Percentiles rank a stretch among this genome's conserved stretches.
Evolutionary conservation across 2,329 filamentous ascomycete species (phyloP).

Genomic region (Colletotrichum tropicicola): DNA sequence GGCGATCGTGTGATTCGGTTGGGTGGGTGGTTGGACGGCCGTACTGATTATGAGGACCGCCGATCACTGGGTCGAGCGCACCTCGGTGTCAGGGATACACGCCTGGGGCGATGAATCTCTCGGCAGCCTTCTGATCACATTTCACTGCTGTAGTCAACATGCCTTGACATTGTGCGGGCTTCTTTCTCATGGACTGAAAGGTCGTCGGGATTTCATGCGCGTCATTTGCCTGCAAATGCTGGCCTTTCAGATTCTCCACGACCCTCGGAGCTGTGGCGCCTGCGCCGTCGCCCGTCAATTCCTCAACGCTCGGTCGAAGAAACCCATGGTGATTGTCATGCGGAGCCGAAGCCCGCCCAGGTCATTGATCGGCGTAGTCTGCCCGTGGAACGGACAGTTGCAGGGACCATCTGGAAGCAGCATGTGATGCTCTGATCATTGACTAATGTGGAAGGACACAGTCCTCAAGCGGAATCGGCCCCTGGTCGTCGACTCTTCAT

Average conservation of each 20-base stretch:
- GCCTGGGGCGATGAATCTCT: neutral
- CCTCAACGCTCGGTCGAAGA: neutral
- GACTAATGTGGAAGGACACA: neutral
- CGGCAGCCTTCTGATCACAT: neutral
- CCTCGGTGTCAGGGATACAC: neutral
- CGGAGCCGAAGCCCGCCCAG: neutral
- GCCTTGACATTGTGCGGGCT: neutral
- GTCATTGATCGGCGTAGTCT: neutral
- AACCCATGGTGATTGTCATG: neutral
- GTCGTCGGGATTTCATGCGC: too few relatives aligned
- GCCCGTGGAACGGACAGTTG: too few relatives aligned
- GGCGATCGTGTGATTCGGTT: neutral
- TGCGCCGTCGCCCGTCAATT: too few relatives aligned
- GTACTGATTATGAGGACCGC: neutral
- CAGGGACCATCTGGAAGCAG: neutral
- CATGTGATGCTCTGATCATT: neutral
- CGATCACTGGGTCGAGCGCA: neutral
- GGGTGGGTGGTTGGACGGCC: neutral
- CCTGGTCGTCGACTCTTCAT: neutral
- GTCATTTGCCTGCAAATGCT: neutral
- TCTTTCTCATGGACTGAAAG: too few relatives aligned
- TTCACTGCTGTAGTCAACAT: neutral
- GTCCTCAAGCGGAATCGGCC: neutral
- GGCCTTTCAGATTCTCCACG: neutral
- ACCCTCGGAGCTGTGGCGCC: too few relatives aligned